Percentiles rank a stretch among this genome's conserved stretches.
phyloP scores from a whole-genome alignment of 1,284 basidiomycete species.

The Golubevia pallescens region DNA sequence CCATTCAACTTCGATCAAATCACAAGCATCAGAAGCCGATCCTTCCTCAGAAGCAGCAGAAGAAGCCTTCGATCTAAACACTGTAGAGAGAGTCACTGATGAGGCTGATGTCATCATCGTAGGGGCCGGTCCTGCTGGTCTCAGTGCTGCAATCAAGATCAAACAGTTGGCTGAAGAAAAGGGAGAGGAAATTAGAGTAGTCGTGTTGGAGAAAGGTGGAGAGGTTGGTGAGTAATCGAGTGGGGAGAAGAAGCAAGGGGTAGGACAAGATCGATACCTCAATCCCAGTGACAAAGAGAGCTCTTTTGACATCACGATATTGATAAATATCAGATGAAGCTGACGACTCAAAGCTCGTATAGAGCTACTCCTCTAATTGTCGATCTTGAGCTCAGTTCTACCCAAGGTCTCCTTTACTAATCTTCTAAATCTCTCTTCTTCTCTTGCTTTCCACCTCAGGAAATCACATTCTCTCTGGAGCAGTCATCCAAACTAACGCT shows the following conservation, averaged over 20 bases:
- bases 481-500: slow-evolving; percentile 90
- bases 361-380: no score
- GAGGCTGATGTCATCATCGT: slow-evolving; percentile 97
- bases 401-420: not conserved
- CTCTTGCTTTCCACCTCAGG: slow-evolving; percentile 68
- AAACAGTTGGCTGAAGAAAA: slow-evolving; percentile 88
- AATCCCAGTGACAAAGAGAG: no score
- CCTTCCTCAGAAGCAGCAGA: slow-evolving; percentile 30
- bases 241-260: not conserved
- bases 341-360: no score
- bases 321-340: no score
- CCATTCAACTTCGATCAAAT: not conserved
- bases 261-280: no score
- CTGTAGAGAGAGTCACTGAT: slow-evolving; percentile 62
- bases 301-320: no score
- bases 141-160: slow-evolving; percentile 92
- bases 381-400: no score
- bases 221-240: slow-evolving; percentile 77
- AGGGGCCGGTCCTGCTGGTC: slow-evolving; percentile 90
- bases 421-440: slow-evolving; percentile 4
- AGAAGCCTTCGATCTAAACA: slow-evolving; percentile 49
- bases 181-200: slow-evolving; percentile 81
- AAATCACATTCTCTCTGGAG: slow-evolving; percentile 92
- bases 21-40: not conserved
- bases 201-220: slow-evolving; percentile 91